A percentile compares a stretch with the other conserved stretches of the same genome.
phyloP scores from a whole-genome alignment of 352 stramenopile genomes.

The Globisporangium acanthophoron region DNA sequence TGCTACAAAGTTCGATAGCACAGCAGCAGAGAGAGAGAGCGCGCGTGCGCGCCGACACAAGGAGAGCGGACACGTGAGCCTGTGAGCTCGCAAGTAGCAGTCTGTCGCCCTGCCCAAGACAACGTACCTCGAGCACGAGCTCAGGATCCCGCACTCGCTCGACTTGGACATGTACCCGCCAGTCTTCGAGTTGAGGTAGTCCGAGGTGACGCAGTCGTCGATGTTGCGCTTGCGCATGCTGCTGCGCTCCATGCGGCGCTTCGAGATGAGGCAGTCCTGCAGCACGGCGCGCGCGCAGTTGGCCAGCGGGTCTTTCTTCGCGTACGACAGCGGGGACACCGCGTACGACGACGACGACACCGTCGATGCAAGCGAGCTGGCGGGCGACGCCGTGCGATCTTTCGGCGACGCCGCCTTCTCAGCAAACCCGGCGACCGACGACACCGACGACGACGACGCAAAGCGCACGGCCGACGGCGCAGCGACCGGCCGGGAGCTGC shows the following conservation, averaged over 20 bases:
- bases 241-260: conserved; percentile 45
- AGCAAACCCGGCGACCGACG: neutral
- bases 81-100: neutral
- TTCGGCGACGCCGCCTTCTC: conserved; percentile 5
- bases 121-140: conserved; percentile 45
- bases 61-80: neutral
- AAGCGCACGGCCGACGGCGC: conserved; percentile 5
- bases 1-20: conserved; percentile 17
- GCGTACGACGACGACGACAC: conserved; percentile 31
- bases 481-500: neutral
- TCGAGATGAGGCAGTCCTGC: conserved; percentile 62
- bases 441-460: neutral
- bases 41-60: neutral
- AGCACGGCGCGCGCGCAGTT: conserved; percentile 59
- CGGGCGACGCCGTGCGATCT: conserved; percentile 14
- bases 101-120: neutral
- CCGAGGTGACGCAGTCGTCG: conserved; percentile 36
- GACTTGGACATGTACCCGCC: conserved; percentile 31
- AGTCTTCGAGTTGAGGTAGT: conserved; percentile 29
- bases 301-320: conserved; percentile 44
- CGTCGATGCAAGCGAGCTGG: conserved; percentile 34
- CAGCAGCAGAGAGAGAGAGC: neutral
- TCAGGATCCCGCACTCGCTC: conserved; percentile 34
- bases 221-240: conserved; percentile 64
- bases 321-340: conserved; percentile 31